phyloP scores from a whole-genome alignment of 73 alveolate species.

The Paramecium octaurelia region DNA sequence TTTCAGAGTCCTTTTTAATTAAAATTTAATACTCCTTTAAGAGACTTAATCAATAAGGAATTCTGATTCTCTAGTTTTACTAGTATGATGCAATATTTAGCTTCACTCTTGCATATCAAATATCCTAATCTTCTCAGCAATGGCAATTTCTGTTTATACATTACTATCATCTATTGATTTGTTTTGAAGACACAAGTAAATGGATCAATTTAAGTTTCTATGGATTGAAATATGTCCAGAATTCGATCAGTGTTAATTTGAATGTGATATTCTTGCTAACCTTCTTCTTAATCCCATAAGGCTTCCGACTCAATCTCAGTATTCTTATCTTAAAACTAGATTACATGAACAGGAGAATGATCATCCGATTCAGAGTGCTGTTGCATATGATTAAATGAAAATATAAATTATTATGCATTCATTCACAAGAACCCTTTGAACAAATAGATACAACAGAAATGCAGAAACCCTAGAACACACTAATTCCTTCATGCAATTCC shows the following conservation, averaged over 20 bases:
- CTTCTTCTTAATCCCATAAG: neutral
- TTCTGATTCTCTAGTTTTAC: neutral
- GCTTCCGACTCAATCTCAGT: slow-evolving; percentile 11
- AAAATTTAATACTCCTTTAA: neutral
- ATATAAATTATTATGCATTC: neutral
- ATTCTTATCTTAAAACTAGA: slow-evolving; percentile 25
- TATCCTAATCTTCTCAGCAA: neutral
- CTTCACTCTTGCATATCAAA: neutral
- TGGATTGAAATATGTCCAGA: neutral
- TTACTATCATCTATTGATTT: neutral
- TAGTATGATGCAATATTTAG: neutral
- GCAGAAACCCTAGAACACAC: slow-evolving; percentile 56
- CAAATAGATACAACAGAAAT: slow-evolving; percentile 73
- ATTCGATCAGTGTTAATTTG: neutral
- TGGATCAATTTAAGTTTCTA: neutral
- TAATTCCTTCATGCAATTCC: slow-evolving; percentile 68
- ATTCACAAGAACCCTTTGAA: slow-evolving; percentile 37
- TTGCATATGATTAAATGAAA: neutral
- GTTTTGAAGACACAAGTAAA: neutral
- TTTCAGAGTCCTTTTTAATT: neutral
- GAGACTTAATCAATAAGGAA: neutral
- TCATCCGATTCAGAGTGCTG: neutral
- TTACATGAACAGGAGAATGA: slow-evolving; percentile 15
- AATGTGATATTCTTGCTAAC: neutral
- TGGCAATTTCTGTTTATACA: neutral